phyloP scores from a whole-genome alignment of 2,329 filamentous ascomycete species.

The Neurospora sp. region DNA sequence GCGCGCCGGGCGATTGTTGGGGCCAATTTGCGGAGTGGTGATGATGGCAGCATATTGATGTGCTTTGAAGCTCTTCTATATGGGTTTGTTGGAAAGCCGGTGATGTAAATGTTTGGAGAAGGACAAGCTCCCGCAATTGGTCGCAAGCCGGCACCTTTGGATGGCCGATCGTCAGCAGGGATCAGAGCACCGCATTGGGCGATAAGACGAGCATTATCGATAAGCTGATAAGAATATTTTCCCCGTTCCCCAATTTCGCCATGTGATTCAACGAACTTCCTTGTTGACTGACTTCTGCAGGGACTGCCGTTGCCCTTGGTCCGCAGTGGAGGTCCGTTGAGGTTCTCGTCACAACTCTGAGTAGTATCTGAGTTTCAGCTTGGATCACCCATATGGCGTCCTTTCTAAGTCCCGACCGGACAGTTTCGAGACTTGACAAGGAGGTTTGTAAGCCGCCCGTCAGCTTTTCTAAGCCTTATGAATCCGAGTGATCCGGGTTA shows the following conservation, averaged over 20 bases:
- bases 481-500: not conserved
- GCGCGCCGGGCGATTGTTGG: not conserved
- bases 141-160: not conserved
- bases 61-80: not conserved
- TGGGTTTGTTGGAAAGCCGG: not conserved
- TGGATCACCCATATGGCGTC: not conserved
- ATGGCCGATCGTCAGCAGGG: not conserved
- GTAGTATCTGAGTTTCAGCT: not conserved
- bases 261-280: not conserved
- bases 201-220: not conserved
- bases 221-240: not conserved
- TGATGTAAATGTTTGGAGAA: not conserved
- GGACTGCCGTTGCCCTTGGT: not conserved
- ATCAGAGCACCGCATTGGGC: not conserved
- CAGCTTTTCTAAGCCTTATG: not conserved
- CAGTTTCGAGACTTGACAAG: not conserved
- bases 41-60: slow-evolving; percentile 8
- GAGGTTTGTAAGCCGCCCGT: not conserved
- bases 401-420: not conserved
- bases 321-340: not conserved
- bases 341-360: not conserved
- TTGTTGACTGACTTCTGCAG: not conserved
- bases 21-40: not conserved
- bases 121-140: not conserved
- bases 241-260: too few relatives aligned